phyloP scores from a whole-genome alignment of 176 grass and related monocot genomes.

The Oryza punctata region DNA sequence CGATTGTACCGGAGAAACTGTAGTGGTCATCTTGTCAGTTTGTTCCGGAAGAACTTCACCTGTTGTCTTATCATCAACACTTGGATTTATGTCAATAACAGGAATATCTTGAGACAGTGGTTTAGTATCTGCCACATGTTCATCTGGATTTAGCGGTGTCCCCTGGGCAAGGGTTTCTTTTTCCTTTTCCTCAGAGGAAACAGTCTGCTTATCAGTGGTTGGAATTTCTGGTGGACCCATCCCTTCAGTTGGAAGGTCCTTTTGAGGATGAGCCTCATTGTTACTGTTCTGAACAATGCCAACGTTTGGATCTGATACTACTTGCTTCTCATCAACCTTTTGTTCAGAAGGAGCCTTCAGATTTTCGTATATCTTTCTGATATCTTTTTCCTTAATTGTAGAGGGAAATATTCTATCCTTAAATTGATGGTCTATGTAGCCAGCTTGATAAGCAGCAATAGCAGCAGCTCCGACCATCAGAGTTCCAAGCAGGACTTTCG shows the following conservation, averaged over 20 bases:
- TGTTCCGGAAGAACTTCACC: conserved; percentile 44
- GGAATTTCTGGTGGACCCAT: conserved; percentile 23
- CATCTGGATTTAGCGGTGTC: conserved; percentile 33
- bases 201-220: conserved; percentile 37
- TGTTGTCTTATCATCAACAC: conserved; percentile 40
- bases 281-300: conserved; percentile 43
- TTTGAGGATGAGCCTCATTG: conserved; percentile 38
- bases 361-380: conserved; percentile 46
- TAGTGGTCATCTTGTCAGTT: conserved; percentile 35
- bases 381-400: conserved; percentile 31
- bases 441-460: conserved; percentile 71
- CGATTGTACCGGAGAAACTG: conserved; percentile 39
- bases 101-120: conserved; percentile 31
- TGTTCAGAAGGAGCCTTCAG: conserved; percentile 53
- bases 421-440: conserved; percentile 58
- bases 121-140: conserved; percentile 44
- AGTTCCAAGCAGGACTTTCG: conserved; percentile 72
- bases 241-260: conserved; percentile 37
- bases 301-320: conserved; percentile 37
- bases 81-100: conserved; percentile 39
- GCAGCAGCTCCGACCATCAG: conserved; percentile 62
- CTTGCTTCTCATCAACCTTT: conserved; percentile 40
- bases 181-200: conserved; percentile 47
- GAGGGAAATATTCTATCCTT: conserved; percentile 51
- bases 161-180: conserved; percentile 35